Percentiles rank a stretch among this genome's conserved stretches.
Evolutionary conservation across 352 stramenopile genomes (phyloP).

Genomic region (Phytophthora lateralis): DNA sequence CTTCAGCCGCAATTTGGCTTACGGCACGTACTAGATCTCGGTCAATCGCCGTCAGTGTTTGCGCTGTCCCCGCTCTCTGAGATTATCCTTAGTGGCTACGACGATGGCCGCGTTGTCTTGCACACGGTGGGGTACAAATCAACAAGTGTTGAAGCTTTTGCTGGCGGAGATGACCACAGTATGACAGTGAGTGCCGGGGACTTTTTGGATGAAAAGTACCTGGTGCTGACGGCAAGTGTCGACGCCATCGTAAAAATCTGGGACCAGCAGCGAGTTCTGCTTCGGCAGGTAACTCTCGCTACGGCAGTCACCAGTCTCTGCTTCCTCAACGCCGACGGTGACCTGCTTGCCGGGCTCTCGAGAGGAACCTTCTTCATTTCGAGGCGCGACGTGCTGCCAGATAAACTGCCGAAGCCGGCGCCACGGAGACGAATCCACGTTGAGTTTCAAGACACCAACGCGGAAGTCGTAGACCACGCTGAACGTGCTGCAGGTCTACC

Average conservation of each 20-base stretch:
- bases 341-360: conserved; percentile 58
- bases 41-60: conserved; percentile 58
- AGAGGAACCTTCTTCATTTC: conserved; percentile 66
- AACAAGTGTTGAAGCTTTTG: conserved; percentile 41
- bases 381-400: conserved; percentile 60
- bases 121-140: conserved; percentile 49
- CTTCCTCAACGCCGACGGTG: conserved; percentile 69
- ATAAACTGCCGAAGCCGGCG: conserved; percentile 40
- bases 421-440: conserved; percentile 12
- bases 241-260: conserved; percentile 77
- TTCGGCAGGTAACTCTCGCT: conserved; percentile 63
- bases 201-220: conserved; percentile 60
- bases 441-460: conserved; percentile 8
- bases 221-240: conserved; percentile 69
- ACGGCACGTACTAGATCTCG: conserved; percentile 54
- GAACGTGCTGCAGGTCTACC: neutral
- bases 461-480: neutral
- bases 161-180: conserved; percentile 45
- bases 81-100: conserved; percentile 61
- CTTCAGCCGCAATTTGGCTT: conserved; percentile 63
- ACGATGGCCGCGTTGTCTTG: conserved; percentile 62
- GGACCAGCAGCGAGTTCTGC: conserved; percentile 61
- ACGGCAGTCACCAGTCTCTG: conserved; percentile 66
- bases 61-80: conserved; percentile 55
- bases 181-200: conserved; percentile 66